Base-by-base conservation (phyloP, 78 protist genomes). In the Dictyostelium capitatum region DNA sequence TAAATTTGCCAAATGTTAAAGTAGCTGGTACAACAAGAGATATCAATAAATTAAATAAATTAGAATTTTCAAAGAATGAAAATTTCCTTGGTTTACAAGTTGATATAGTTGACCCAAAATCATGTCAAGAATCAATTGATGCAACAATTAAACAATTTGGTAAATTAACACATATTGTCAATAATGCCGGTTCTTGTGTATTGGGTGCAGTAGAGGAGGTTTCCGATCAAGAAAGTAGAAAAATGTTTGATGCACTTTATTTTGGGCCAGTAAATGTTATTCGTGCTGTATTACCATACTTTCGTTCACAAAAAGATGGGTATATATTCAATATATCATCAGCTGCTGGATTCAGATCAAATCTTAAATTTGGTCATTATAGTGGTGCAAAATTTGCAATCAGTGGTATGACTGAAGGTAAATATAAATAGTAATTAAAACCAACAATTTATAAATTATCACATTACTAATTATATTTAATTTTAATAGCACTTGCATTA, bases 191-290 rank as follows among this genome's bases (percentile, higher is more conserved):
- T 17, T 15, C 7, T 17, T 8, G 30, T 5, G 17, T 59, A 19
- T 8, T 59, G 5, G 67, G 30, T 17, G 10, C 67, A 17, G 30
- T 59, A 5, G 82, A 77, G 32, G 62, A 48, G n/a, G 0, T 77
- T 32, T 30, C 82, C 14, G 41, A 77, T 28, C 23, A 77, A 77
- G 82, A 77, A 77, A 51, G n/a, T 4, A n/a, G 67, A 30, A 19
- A n/a, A 53, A 28, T n/a, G 32, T 77, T 77, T 30, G 92, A 85
- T 25, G 51, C 75, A 6, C 74, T 75, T 65, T 41, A 75, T 17
- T 85, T 85, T 77, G 82, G 77, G 6, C 1, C 11, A 1, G 64
- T 80, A 4, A 15, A 70, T 75, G 92, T 85, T 9, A 3, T 54
- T 30, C 19, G 83, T 28, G 32, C 51, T 41, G 32, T 67, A 20